Base-by-base conservation (phyloP, 106 monocot genomes). In the Narthecium ossifragum region DNA sequence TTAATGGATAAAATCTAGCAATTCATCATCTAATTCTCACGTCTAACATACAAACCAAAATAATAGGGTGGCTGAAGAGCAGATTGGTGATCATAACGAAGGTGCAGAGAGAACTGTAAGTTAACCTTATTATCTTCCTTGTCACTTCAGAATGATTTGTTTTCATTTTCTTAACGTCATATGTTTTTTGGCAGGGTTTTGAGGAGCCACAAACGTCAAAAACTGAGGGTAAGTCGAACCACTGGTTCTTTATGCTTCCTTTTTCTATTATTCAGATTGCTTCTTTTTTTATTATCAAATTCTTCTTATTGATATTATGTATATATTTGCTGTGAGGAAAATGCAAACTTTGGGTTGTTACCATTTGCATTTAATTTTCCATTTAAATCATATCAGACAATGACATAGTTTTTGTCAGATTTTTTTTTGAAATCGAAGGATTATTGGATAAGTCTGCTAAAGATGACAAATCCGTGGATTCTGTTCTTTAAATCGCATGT, bases 211-310 rank as follows among this genome's bases (percentile, higher is more conserved):
- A 67, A 55, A 24, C 67, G 32, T 66, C 40, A 7, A 61, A 65
- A n/a, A 60, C 37, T 59, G 69, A 79, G 18, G 82, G 87, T 88
- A 10, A 73, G 82, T 73, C 20, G 12, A 25, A 72, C 24, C 9
- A 2, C 18, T 18, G 6, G 8, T 31, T 22, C 30, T 31, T 32
- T 37, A 21, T 50, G 38, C 20, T 52, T 66, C 34, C 15, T 25
- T 12, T 55, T 62, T 31, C 2, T 34, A 30, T 14, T 27, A 18
- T 51, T 69, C 60, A 28, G 11, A 1, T n/a, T 39, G 15, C 15
- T 3, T 39, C 15, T 39, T 39, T 39, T 39, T 39, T 15, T 1
- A 39, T 39, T 39, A n/a, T n/a, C n/a, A n/a, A n/a, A n/a, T n/a
- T n/a, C n/a, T n/a, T n/a, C n/a, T n/a, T n/a, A n/a, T n/a, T n/a